A percentile compares a stretch with the other conserved stretches of the same genome.
phyloP scores from a whole-genome alignment of 2,329 filamentous ascomycete species.

The Fusarium coffeatum region DNA sequence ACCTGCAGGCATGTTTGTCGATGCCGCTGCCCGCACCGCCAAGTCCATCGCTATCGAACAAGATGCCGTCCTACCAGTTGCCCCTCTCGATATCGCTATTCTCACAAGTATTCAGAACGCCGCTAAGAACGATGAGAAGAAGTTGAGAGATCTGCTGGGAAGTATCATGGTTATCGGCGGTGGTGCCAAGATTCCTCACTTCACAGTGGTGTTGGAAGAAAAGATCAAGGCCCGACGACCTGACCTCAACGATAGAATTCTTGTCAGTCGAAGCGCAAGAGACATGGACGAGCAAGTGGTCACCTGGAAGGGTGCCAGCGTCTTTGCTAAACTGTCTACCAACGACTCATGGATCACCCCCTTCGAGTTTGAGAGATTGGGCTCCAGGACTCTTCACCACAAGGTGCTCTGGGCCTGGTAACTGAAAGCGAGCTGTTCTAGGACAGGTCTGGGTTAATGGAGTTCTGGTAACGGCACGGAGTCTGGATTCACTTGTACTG shows the following conservation, averaged over 20 bases:
- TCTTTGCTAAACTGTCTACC: slow-evolving; percentile 90
- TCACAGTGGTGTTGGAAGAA: slow-evolving; percentile 86
- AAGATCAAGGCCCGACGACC: slow-evolving; percentile 75
- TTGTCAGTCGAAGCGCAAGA: slow-evolving; percentile 78
- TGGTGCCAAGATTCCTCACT: slow-evolving; percentile 81
- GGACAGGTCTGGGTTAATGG: slow-evolving; percentile 29
- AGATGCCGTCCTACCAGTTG: slow-evolving; percentile 83
- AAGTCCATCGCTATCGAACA: slow-evolving; percentile 73
- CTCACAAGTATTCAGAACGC: slow-evolving; percentile 90
- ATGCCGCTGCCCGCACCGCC: slow-evolving; percentile 62
- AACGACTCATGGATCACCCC: slow-evolving; percentile 96
- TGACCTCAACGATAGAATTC: slow-evolving; percentile 69
- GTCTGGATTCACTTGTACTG: slow-evolving; percentile 40
- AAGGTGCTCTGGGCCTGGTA: slow-evolving; percentile 77
- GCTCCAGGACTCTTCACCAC: slow-evolving; percentile 83
- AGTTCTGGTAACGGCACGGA: slow-evolving; percentile 43
- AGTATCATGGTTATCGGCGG: slow-evolving; percentile 93
- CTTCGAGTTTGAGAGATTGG: slow-evolving; percentile 88
- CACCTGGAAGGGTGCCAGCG: slow-evolving; percentile 96
- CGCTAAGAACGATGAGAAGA: slow-evolving; percentile 89
- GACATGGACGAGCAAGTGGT: slow-evolving; percentile 98
- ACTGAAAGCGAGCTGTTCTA: background rate
- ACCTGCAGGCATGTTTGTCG: slow-evolving; percentile 61
- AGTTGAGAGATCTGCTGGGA: slow-evolving; percentile 87
- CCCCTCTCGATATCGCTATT: slow-evolving; percentile 89